phyloP scores from a whole-genome alignment of 345 rosid species.

The Acer campestre region DNA sequence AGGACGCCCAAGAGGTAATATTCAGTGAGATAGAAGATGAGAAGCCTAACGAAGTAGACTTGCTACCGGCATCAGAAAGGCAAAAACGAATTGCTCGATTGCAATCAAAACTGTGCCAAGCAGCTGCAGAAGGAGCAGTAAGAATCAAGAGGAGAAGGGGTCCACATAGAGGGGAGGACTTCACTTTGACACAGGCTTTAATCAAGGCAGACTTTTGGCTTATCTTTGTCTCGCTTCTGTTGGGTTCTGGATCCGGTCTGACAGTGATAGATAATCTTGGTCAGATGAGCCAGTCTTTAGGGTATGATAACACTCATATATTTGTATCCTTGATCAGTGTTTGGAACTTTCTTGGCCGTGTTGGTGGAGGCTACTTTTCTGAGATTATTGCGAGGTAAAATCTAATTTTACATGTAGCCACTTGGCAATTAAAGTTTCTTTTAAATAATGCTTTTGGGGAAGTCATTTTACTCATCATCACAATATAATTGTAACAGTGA shows the following conservation, averaged over 20 bases:
- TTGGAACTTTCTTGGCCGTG: slow-evolving; percentile 97
- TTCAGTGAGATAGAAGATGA: slow-evolving; percentile 95
- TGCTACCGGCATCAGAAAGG: slow-evolving; percentile 86
- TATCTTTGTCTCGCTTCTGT: slow-evolving; percentile 77
- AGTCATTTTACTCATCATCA: slow-evolving; percentile 14
- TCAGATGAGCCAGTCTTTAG: slow-evolving; percentile 94
- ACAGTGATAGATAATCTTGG: slow-evolving; percentile 97
- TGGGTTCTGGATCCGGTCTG: slow-evolving; percentile 96
- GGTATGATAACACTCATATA: slow-evolving; percentile 78
- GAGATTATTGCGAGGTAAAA: slow-evolving; percentile 84
- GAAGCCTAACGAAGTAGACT: slow-evolving; percentile 83
- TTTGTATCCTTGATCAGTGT: slow-evolving; percentile 97
- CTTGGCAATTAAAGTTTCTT: not conserved
- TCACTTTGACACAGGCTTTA: slow-evolving; percentile 84
- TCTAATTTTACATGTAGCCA: not conserved
- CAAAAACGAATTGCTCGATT: slow-evolving; percentile 78
- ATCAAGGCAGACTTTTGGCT: slow-evolving; percentile 97
- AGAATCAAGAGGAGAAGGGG: slow-evolving; percentile 81
- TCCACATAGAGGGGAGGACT: slow-evolving; percentile 92
- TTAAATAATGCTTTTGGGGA: not conserved
- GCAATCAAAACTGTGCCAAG: slow-evolving; percentile 77
- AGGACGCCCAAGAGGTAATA: slow-evolving; percentile 52
- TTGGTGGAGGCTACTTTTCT: slow-evolving; percentile 96
- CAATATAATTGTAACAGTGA: slow-evolving; percentile 47
- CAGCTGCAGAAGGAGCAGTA: slow-evolving; percentile 94